Conservation (phyloP, 768 basidiomycete species). For the Leccinum truebloodii region DNA sequence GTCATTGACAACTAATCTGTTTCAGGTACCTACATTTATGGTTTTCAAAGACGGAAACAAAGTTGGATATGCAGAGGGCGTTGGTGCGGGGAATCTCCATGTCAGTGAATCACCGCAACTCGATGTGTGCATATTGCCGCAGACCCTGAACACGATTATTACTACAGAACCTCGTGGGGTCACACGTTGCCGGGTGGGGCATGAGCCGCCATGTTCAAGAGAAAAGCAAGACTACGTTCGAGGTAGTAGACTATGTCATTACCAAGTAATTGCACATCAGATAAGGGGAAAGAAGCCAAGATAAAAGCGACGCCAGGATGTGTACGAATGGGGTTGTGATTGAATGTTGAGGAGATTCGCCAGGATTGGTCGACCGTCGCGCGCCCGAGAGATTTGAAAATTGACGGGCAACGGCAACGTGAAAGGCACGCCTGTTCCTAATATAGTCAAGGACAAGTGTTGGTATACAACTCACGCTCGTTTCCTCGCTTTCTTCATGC, state of each 20-base stretch:
- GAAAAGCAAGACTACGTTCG: too few relatives aligned
- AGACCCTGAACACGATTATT: not conserved
- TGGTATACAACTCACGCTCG: not conserved
- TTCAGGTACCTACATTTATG: constrained; percentile 30
- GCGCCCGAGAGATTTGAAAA: too few relatives aligned
- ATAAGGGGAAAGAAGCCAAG: not conserved
- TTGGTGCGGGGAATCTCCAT: constrained; percentile 28
- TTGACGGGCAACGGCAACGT: constrained; percentile 3
- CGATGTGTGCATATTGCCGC: not conserved
- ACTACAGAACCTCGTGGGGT: constrained; percentile 24
- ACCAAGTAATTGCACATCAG: too few relatives aligned
- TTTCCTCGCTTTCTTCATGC: constrained; percentile 17
- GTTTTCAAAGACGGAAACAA: constrained; percentile 33
- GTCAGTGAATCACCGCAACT: constrained; percentile 22
- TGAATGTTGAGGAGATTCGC: too few relatives aligned
- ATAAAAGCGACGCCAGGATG: not conserved
- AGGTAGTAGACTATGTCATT: too few relatives aligned
- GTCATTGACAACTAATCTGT: not conserved
- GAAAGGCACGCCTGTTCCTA: not conserved
- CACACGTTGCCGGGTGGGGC: constrained; percentile 15
- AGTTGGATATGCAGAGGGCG: constrained; percentile 26
- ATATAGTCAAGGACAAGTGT: too few relatives aligned
- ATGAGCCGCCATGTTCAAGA: not conserved
- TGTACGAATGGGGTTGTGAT: not conserved
- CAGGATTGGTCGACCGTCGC: too few relatives aligned